Evolutionary conservation across 805 yeast genomes (phyloP), one percentile per base, ranked within the genome.

Genomic region (Spathaspora girioi): DNA sequence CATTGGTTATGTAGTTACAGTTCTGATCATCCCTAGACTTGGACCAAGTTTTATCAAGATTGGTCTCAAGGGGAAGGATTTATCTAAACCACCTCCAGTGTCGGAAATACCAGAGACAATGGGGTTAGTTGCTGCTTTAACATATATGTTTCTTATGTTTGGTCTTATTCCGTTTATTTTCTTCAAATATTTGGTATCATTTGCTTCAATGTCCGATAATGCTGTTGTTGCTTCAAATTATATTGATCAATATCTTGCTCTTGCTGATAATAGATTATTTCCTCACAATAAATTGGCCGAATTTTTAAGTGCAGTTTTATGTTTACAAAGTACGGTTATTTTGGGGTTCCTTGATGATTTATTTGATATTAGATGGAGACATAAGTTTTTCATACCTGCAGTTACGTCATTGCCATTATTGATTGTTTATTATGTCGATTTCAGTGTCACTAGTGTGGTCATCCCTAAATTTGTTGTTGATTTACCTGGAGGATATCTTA

Each of bases 281-380:
- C 96, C 97, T 3, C 94, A 89, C 61, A 83, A 81, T 55, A 88
- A 86, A 66, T 75, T 94, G 49, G 86, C 96, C 0, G 96, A 90
- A 57, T 94, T 86, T 67, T 76, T 94, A 56, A 84, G 96, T 60
- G 96, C 96, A 4, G 75, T 93, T 9, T 70, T 94, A 53, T 89
- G 96, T 54, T 69, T 94, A 46, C 90, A 90, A 68, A 82, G 90
- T 57, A 92, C 94, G 66, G 78, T 91, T 14, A 71, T 94, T 43
- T 73, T 94, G 43, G 99, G 99, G 0, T 77, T 94, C 29, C 87
- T 96, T 46, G 99, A 94, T 68, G 99, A 94, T 71, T 76, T 94
- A 60, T 94, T 94, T 63, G 99, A 94, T 68, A 83, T 94, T 56
- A 80, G 97, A 59, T 94, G 99, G 99, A 79, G 99, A 64, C 97